Percentiles rank a stretch among this genome's conserved stretches.
Conservation (phyloP, 2,329 filamentous ascomycete species). For the Cladophialophora exuberans region DNA sequence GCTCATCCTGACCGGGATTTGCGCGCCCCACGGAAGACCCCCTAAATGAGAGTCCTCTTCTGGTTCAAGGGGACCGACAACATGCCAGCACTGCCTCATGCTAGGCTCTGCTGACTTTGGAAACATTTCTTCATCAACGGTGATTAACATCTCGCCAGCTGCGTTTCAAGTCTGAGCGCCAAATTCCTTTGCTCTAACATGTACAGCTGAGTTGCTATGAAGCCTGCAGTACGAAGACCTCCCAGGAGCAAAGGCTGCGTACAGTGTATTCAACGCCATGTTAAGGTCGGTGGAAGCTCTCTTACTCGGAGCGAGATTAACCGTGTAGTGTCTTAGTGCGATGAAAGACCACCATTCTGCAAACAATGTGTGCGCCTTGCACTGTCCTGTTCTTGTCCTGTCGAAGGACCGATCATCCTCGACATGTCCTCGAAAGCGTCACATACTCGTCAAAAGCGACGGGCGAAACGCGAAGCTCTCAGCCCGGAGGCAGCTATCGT, state of each 20-base stretch:
- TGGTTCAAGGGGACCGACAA: no score
- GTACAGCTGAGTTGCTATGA: no score
- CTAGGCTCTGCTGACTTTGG: no score
- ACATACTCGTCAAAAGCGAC: slow-evolving; percentile 1
- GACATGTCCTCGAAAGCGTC: slow-evolving; percentile 4
- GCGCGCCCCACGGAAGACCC: no score
- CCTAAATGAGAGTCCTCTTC: no score
- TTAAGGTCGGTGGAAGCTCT: slow-evolving; percentile 1
- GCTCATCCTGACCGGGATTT: no score
- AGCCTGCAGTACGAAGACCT: no score
- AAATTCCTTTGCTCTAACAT: no score
- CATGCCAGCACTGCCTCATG: no score
- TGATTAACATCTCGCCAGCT: no score
- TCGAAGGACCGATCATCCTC: slow-evolving; percentile 11
- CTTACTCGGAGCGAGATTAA: neutral
- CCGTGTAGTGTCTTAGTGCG: neutral
- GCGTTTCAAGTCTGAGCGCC: no score
- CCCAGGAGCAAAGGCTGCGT: slow-evolving; percentile 1
- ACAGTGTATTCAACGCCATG: slow-evolving; percentile 12
- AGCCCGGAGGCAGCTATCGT: neutral
- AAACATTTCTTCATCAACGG: no score
- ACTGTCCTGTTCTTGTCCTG: slow-evolving; percentile 5
- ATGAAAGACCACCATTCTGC: slow-evolving; percentile 3
- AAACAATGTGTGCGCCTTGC: slow-evolving; percentile 11
- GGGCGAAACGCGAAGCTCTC: neutral